These are phyloP conservation scores for Aspergillus sp. DNA, from an alignment of 2,329 filamentous ascomycete species.

Conservation along the genomic window DNA sequence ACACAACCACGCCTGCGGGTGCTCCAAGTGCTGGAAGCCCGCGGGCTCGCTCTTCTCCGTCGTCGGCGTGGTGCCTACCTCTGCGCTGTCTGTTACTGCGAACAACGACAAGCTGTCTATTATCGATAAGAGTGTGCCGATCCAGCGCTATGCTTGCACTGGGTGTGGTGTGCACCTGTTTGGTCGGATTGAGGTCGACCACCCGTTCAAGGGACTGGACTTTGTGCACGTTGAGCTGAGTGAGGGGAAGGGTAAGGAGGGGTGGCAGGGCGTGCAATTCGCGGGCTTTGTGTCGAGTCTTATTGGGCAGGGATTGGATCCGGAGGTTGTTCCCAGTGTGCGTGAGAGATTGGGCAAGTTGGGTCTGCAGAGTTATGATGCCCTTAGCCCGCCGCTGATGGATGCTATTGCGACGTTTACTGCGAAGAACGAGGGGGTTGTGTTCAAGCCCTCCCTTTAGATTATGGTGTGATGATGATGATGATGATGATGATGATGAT, in stretches of 20 bases:
- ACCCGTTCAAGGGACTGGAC: slow-evolving; percentile 68
- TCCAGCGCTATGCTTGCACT: slow-evolving; percentile 61
- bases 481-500: background rate
- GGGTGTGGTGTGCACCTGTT: slow-evolving; percentile 64
- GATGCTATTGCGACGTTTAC: slow-evolving; percentile 59
- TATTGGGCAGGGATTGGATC: slow-evolving; percentile 66
- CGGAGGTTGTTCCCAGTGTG: slow-evolving; percentile 56
- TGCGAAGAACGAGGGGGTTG: slow-evolving; percentile 47
- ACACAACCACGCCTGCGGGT: slow-evolving; percentile 71
- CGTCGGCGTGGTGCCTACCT: slow-evolving; percentile 60
- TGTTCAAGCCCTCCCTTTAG: background rate
- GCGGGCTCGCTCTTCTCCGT: slow-evolving; percentile 63
- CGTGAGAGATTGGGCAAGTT: slow-evolving; percentile 53
- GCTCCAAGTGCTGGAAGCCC: slow-evolving; percentile 73
- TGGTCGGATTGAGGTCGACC: slow-evolving; percentile 64
- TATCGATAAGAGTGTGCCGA: slow-evolving; percentile 57
- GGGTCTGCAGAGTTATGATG: slow-evolving; percentile 64
- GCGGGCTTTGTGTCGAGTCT: slow-evolving; percentile 66
- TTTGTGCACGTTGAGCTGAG: slow-evolving; percentile 67
- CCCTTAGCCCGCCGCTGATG: slow-evolving; percentile 63
- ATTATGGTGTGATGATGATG: background rate
- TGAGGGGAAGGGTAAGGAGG: slow-evolving; percentile 59
- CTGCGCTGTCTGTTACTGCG: slow-evolving; percentile 57
- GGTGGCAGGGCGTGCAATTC: slow-evolving; percentile 73
- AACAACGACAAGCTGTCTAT: slow-evolving; percentile 59